Percentiles rank a stretch among this genome's conserved stretches.
phyloP scores from a whole-genome alignment of 2,329 filamentous ascomycete species.

The Fusarium sp. region DNA sequence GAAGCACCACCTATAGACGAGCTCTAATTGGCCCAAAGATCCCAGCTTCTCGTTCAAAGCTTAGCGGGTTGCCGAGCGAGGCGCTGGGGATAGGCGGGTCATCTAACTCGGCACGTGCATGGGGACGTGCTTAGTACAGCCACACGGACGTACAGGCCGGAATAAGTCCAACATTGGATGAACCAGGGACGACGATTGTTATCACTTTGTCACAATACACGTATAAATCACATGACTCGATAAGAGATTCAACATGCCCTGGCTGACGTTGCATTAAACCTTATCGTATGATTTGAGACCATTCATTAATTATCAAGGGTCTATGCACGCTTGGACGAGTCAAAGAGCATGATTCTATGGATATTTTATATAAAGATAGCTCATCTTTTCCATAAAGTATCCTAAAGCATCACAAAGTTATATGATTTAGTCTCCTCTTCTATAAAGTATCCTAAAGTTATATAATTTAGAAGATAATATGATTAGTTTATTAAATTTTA shows the following conservation, averaged over 20 bases:
- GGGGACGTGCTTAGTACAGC: conserved; percentile 17
- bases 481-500: too few species aligned
- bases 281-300: neutral
- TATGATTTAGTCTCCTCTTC: too few species aligned
- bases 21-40: conserved; percentile 34
- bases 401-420: too few species aligned
- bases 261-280: neutral
- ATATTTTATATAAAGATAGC: too few species aligned
- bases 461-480: too few species aligned
- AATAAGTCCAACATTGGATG: conserved; percentile 15
- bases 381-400: too few species aligned
- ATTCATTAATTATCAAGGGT: too few species aligned
- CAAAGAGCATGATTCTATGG: too few species aligned
- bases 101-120: conserved; percentile 21
- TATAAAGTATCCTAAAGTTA: too few species aligned
- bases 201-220: neutral
- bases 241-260: neutral
- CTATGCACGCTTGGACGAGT: neutral
- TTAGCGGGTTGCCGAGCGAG: conserved; percentile 43
- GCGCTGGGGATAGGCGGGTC: conserved; percentile 37
- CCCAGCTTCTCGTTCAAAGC: conserved; percentile 29
- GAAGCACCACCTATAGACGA: conserved; percentile 12
- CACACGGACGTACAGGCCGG: conserved; percentile 15
- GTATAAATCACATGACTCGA: neutral
- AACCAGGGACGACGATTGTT: neutral